phyloP scores from a whole-genome alignment of 2,329 filamentous ascomycete genomes.

The Orbilia javanica region DNA sequence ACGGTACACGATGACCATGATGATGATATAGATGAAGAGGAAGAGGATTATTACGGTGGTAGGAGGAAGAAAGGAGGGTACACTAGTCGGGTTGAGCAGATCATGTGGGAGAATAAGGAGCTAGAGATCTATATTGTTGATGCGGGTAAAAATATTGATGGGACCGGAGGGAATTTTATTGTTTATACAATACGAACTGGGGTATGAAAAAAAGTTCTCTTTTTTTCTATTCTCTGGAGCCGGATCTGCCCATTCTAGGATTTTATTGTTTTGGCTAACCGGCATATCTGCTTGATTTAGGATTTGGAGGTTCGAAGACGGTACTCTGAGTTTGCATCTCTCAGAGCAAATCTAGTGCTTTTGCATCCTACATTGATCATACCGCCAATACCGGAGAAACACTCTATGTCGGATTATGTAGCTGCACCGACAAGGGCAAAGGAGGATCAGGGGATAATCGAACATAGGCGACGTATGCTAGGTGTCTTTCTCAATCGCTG shows the following conservation, averaged over 20 bases:
- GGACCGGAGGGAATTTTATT: slow-evolving; percentile 88
- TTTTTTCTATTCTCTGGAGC: background rate
- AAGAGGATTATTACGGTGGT: slow-evolving; percentile 70
- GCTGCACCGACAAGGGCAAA: slow-evolving; percentile 98
- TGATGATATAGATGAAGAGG: slow-evolving; percentile 73
- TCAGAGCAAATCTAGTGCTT: slow-evolving; percentile 87
- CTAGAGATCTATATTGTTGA: slow-evolving; percentile 91
- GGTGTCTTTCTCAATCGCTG: slow-evolving; percentile 95
- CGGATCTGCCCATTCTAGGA: background rate
- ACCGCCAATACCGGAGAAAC: slow-evolving; percentile 97
- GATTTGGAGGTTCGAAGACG: slow-evolving; percentile 93
- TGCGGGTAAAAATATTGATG: slow-evolving; percentile 91
- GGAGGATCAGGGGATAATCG: slow-evolving; percentile 96
- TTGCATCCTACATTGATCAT: slow-evolving; percentile 95
- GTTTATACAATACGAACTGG: slow-evolving; percentile 97
- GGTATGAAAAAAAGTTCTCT: slow-evolving; percentile 71
- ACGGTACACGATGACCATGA: slow-evolving; percentile 66
- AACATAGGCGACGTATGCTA: slow-evolving; percentile 95
- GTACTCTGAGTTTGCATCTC: slow-evolving; percentile 95
- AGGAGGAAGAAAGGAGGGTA: slow-evolving; percentile 85
- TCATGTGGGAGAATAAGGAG: slow-evolving; percentile 93
- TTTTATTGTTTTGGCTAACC: background rate
- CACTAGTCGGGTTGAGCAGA: slow-evolving; percentile 95
- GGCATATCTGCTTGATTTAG: slow-evolving; percentile 67
- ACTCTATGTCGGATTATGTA: slow-evolving; percentile 98